These are phyloP conservation scores for Dimargaris xerosporica DNA, from an alignment of 192 early-diverging fungal species.

Conservation along the genomic window DNA sequence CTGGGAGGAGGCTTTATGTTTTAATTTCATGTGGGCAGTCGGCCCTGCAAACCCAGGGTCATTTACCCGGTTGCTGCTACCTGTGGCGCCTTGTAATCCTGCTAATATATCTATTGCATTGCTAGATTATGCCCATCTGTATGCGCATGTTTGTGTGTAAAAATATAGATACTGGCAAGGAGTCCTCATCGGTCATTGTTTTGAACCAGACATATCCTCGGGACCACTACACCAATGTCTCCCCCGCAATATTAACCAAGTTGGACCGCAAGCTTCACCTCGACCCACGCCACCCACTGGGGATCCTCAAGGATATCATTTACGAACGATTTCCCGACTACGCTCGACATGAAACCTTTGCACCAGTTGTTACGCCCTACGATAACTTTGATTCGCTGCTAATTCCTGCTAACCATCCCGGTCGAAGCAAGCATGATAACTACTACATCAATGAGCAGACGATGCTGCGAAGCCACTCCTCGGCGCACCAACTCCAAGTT, in stretches of 20 bases:
- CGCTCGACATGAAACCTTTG: constrained; percentile 42
- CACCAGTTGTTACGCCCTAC: constrained; percentile 66
- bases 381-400: constrained; percentile 90
- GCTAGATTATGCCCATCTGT: no score
- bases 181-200: no score
- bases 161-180: no score
- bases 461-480: constrained; percentile 84
- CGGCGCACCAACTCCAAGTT: constrained; percentile 82
- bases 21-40: no score
- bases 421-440: constrained; percentile 68
- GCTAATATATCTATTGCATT: no score
- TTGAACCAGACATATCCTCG: constrained; percentile 19
- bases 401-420: constrained; percentile 67
- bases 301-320: constrained; percentile 68
- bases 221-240: constrained; percentile 68
- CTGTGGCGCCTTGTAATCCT: no score
- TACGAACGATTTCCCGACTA: constrained; percentile 55
- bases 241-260: constrained; percentile 58
- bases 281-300: constrained; percentile 67
- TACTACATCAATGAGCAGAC: constrained; percentile 76
- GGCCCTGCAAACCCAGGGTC: no score
- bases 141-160: no score
- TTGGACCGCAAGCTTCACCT: constrained; percentile 59
- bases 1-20: no score
- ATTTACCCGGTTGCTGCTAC: no score